Evolutionary conservation across 1,284 basidiomycete genomes (phyloP), one percentile per base, ranked within the genome.

Genomic region (Cryptococcus neoformans): DNA sequence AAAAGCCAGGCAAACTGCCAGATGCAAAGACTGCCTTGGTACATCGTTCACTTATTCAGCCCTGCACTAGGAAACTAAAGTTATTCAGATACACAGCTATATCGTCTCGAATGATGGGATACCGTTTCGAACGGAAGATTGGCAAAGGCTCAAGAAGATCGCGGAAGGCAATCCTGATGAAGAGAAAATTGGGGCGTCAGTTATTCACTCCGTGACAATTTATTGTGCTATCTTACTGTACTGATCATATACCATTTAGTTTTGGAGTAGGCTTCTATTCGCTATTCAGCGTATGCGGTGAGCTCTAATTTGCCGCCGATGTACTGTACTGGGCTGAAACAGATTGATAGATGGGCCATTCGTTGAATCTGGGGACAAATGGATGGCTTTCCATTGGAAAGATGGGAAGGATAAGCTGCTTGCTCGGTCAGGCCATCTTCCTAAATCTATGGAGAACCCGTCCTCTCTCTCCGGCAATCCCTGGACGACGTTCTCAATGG

Each of bases 301-400:
- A 59, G 68, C 51, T 37, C 40, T 3, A 11, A 17, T 28, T 3
- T 14, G 14, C 28, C 28, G 28, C 28, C 4, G n/a, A 12, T 17
- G 39, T 12, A 14, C 8, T 10, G 16, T 12, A 14, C 21, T 17
- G 34, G 9, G 42, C 34, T 53, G 28, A 17, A 44, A 44, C 42
- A 48, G 40, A 34, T 28, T 54, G 68, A 62, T 58, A n/a, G 94
- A 98, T 62, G 88, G 92, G 63, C 95, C 95, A 0, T 90, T 95
- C 68, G 94, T 98, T 8, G 88, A 86, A 9, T 93, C 90, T 14
- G 93, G 90, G 70, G 84, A 83, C 51, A 84, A 91, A 71, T 92
- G 89, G 86, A 96, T 96, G 92, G 89, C 89, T 2, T 98, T 99
- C 75, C 90, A 96, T 73, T 99, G 93, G 93, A 94, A 93, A 72